Evolutionary conservation across 352 stramenopile genomes (phyloP).

Genomic region (Peronospora belbahrii): DNA sequence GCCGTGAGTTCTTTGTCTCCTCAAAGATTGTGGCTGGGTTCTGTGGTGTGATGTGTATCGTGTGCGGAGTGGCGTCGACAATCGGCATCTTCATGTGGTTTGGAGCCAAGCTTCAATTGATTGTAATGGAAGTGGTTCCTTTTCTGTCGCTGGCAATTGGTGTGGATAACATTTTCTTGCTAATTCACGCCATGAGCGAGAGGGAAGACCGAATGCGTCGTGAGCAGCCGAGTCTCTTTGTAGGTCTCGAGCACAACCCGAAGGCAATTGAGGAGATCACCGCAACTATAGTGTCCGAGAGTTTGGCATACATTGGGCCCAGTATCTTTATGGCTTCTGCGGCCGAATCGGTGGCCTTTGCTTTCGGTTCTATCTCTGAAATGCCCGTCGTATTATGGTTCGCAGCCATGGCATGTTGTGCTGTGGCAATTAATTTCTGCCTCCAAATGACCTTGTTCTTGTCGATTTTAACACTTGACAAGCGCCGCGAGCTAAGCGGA

Average conservation of each 20-base stretch:
- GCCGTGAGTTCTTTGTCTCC: conserved; percentile 40
- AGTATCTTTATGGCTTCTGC: conserved; percentile 62
- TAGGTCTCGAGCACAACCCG: conserved; percentile 31
- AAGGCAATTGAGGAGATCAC: conserved; percentile 38
- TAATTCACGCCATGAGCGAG: conserved; percentile 49
- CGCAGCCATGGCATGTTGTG: conserved; percentile 46
- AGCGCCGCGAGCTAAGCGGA: conserved; percentile 45
- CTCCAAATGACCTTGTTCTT: conserved; percentile 60
- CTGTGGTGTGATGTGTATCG: conserved; percentile 48
- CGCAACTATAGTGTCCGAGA: conserved; percentile 30
- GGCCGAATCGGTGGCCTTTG: conserved; percentile 45
- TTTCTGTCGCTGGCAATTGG: conserved; percentile 61
- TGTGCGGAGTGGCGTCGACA: conserved; percentile 46
- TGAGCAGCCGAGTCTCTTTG: conserved; percentile 33
- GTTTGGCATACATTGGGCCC: conserved; percentile 42
- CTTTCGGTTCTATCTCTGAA: conserved; percentile 47
- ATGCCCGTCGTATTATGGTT: conserved; percentile 69
- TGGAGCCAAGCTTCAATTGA: conserved; percentile 53
- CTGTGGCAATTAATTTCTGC: conserved; percentile 52
- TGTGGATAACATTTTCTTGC: conserved; percentile 65
- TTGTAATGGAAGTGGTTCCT: conserved; percentile 66
- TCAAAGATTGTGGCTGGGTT: conserved; percentile 55
- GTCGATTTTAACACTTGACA: conserved; percentile 53
- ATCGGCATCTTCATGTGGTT: conserved; percentile 60
- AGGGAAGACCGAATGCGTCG: conserved; percentile 34